Conservation (phyloP, 768 basidiomycete species). For the Erythrobasidium yunnanense region DNA sequence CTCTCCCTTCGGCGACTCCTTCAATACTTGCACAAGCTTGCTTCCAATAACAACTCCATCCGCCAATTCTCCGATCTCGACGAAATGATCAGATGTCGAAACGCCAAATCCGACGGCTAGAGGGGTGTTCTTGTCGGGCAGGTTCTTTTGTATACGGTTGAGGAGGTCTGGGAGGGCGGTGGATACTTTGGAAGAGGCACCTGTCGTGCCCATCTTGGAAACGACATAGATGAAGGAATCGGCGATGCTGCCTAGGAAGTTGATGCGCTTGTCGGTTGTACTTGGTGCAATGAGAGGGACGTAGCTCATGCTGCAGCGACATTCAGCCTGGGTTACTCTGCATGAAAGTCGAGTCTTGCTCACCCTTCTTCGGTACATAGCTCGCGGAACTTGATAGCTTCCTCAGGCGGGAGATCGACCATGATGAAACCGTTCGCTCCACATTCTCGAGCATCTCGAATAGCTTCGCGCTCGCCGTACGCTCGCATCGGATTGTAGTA, state of each 20-base stretch:
- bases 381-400: constrained; percentile 77
- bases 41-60: constrained; percentile 93
- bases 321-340: background rate
- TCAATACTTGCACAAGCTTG: constrained; percentile 68
- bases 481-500: constrained; percentile 96
- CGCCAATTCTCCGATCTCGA: constrained; percentile 75
- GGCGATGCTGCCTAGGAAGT: constrained; percentile 82
- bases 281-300: constrained; percentile 92
- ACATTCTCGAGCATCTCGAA: constrained; percentile 73
- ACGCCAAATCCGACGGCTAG: constrained; percentile 96
- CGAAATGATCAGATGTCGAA: constrained; percentile 76
- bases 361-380: constrained; percentile 73
- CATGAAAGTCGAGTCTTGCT: too few relatives aligned
- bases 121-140: constrained; percentile 44
- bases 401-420: constrained; percentile 95
- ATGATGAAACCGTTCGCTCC: constrained; percentile 97
- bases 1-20: constrained; percentile 46
- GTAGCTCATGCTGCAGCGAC: constrained; percentile 63
- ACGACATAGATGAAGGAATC: constrained; percentile 97
- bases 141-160: constrained; percentile 57
- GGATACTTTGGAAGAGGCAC: constrained; percentile 62
- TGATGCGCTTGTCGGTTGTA: constrained; percentile 72
- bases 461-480: constrained; percentile 88
- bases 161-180: constrained; percentile 83
- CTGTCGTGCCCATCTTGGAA: constrained; percentile 99